A percentile compares a stretch with the other conserved stretches of the same genome.
These are phyloP conservation scores for Gastroboletus turbinatus DNA, from an alignment of 1,284 basidiomycete genomes.

Conservation along the genomic window DNA sequence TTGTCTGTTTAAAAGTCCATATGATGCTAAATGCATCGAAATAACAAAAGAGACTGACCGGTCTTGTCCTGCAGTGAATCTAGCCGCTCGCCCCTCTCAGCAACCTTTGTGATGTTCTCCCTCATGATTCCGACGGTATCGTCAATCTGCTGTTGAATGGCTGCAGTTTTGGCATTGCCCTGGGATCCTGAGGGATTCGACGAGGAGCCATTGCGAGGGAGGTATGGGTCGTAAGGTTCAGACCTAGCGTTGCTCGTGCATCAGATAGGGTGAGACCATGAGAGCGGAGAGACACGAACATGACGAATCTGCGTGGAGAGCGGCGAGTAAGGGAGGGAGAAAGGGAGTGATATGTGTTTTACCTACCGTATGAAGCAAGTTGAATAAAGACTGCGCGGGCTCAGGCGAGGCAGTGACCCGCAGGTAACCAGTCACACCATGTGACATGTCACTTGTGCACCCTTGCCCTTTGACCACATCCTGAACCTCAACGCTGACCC, in stretches of 20 bases:
- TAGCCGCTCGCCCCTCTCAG: slow-evolving; percentile 92
- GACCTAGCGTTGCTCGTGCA: slow-evolving; percentile 52
- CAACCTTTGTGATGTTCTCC: slow-evolving; percentile 95
- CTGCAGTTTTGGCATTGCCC: slow-evolving; percentile 81
- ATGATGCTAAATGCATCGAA: background rate
- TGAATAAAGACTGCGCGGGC: slow-evolving; percentile 22
- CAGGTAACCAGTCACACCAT: slow-evolving; percentile 17
- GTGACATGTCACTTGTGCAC: slow-evolving; percentile 12
- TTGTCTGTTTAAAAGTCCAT: slow-evolving; percentile 62
- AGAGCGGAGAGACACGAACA: slow-evolving; percentile 24
- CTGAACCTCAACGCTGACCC: background rate
- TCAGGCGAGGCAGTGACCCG: slow-evolving; percentile 4
- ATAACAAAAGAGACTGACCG: slow-evolving; percentile 54
- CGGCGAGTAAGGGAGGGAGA: background rate
- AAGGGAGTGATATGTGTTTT: background rate
- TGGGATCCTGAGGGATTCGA: slow-evolving; percentile 51
- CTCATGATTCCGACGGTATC: slow-evolving; percentile 96
- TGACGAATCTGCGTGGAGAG: slow-evolving; percentile 14
- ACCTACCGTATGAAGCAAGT: slow-evolving; percentile 14
- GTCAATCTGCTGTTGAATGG: slow-evolving; percentile 93
- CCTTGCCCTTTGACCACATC: background rate
- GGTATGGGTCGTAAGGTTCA: slow-evolving; percentile 95
- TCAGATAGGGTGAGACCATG: slow-evolving; percentile 2
- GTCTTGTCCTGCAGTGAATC: slow-evolving; percentile 98
- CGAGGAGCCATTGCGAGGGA: slow-evolving; percentile 77